Base-by-base conservation (phyloP, 1,284 basidiomycete species). In the Leccinum fuscescens region DNA sequence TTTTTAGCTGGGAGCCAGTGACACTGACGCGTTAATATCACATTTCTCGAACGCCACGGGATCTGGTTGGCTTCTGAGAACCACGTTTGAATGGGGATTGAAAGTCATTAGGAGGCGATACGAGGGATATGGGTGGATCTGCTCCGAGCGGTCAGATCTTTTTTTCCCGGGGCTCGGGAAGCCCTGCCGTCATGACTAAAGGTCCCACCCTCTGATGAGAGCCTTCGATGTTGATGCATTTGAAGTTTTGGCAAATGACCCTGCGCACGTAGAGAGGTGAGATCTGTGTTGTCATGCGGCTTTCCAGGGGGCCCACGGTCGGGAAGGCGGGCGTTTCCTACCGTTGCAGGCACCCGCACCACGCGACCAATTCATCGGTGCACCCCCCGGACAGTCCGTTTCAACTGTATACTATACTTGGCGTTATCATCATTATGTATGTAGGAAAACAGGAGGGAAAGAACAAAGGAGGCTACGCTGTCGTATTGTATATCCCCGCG, bases 401-500 rank as follows among this genome's bases (percentile, higher is more conserved):
- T 55, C 15, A 12, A 33, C 17, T 24, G 27, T 55, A 55, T 46
- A 20, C 46, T 59, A 46, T 53, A 51, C 44, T 59, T 55, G 57
- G 52, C 42, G 54, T 64, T 61, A 59, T 72, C 56, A 59, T 73
- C 71, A 67, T 74, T 67, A 70, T 56, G 46, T 67, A 70, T 56
- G 44, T 48, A 48, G 44, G 22, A 48, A 48, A 48, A 48, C 12
- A 15, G 35, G 55, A 65, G 62, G 54, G 63, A 63, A 62, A 62
- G 58, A 62, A 67, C 65, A 57, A 69, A 60, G 55, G 62, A 54
- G 35, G 58, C 65, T 71, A 66, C 56, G 56, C 59, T 62, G 62
- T 72, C 67, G 59, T 72, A 74, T 61, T 64, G 69, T 72, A 73
- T 67, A 62, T 66, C 58, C 64, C 61, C 57, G 57, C 48, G 55